These are phyloP conservation scores for Apiotrichum siamense DNA, from an alignment of 1,284 basidiomycete species.

Conservation along the genomic window DNA sequence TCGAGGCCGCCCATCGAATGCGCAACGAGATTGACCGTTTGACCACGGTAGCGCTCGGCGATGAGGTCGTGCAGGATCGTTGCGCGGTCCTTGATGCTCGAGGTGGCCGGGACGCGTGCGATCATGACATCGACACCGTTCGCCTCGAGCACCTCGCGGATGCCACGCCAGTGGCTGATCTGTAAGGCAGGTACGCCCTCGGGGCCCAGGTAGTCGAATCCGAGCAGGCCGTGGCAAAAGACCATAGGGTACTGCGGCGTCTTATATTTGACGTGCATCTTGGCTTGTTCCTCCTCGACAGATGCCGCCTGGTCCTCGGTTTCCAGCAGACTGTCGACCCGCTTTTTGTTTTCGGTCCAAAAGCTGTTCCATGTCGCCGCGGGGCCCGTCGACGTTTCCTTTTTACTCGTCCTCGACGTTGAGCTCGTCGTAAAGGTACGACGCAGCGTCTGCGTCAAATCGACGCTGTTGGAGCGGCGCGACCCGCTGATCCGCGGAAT, in stretches of 20 bases:
- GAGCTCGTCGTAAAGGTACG: conserved; percentile 2
- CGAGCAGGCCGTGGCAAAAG: conserved; percentile 88
- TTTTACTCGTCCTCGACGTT: background rate
- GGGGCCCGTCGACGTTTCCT: conserved; percentile 2
- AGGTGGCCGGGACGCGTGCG: conserved; percentile 84
- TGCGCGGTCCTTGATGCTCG: conserved; percentile 76
- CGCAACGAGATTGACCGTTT: conserved; percentile 82
- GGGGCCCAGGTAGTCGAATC: conserved; percentile 58
- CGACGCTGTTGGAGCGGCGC: background rate
- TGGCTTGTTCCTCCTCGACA: conserved; percentile 54
- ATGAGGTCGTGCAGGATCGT: conserved; percentile 77
- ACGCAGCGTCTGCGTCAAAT: background rate
- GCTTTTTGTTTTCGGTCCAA: conserved; percentile 45
- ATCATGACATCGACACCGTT: conserved; percentile 88
- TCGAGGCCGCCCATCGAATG: conserved; percentile 95
- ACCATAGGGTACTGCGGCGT: conserved; percentile 76
- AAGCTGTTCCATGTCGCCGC: conserved; percentile 2
- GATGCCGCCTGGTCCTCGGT: conserved; percentile 58
- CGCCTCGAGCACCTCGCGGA: conserved; percentile 79
- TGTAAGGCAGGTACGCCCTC: conserved; percentile 52
- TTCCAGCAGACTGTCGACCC: conserved; percentile 55
- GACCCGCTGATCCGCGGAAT: background rate
- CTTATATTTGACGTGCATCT: conserved; percentile 65
- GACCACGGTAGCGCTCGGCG: conserved; percentile 68
- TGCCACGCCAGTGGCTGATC: conserved; percentile 90